phyloP scores from a whole-genome alignment of 2,329 filamentous ascomycete species.

The Daldinia eschscholtzii region DNA sequence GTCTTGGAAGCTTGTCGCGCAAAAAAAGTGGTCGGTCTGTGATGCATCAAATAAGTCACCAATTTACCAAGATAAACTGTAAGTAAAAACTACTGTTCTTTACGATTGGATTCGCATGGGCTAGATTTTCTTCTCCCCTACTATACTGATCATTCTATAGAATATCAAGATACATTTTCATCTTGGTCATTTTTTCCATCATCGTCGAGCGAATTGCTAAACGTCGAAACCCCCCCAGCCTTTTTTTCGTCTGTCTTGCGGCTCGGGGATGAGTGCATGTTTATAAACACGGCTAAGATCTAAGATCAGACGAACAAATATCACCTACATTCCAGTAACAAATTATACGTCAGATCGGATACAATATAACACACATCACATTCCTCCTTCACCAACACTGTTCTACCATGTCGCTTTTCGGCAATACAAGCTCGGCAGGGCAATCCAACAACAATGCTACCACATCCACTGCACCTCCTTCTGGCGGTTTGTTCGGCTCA shows the following conservation, averaged over 20 bases:
- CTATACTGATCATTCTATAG: conserved; percentile 3
- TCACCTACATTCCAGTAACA: conserved; percentile 42
- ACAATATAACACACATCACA: conserved; percentile 8
- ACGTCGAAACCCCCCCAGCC: conserved; percentile 26
- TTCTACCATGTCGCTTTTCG: conserved; percentile 54
- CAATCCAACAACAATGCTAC: conserved; percentile 55
- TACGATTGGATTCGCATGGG: not conserved
- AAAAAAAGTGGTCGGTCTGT: conserved; percentile 43
- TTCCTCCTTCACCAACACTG: conserved; percentile 19
- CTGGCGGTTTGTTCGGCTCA: conserved; percentile 52
- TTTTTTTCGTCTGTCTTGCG: conserved; percentile 20
- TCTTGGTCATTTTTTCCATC: not conserved
- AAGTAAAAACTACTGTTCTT: conserved; percentile 14
- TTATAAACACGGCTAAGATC: conserved; percentile 32
- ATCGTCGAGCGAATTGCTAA: conserved; percentile 18
- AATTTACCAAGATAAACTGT: conserved; percentile 18
- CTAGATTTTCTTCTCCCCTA: not conserved
- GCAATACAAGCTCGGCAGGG: conserved; percentile 48
- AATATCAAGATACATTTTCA: conserved; percentile 5
- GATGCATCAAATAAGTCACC: conserved; percentile 9
- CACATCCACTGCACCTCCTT: conserved; percentile 55
- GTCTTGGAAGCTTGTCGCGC: conserved; percentile 46
- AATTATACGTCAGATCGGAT: conserved; percentile 7
- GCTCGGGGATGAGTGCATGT: conserved; percentile 42
- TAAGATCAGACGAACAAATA: conserved; percentile 34